A percentile compares a stretch with the other conserved stretches of the same genome.
Conservation (phyloP, 208 protist species). For the Crithidia sp. region DNA sequence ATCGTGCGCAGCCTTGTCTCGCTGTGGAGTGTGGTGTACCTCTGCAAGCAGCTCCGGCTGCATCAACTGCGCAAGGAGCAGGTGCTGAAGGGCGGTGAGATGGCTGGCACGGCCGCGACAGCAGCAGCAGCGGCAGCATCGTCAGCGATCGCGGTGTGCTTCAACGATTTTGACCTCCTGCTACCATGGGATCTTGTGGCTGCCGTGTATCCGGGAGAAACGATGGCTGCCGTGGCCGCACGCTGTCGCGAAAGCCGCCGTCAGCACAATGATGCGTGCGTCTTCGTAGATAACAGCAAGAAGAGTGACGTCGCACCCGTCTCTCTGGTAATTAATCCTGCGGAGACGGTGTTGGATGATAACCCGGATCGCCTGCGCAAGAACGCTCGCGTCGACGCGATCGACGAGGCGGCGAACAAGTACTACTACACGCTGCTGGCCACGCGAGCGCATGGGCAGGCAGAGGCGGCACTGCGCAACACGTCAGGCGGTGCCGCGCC, state of each 20-base stretch:
- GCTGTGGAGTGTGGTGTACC: slow-evolving; percentile 31
- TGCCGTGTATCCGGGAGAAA: neutral
- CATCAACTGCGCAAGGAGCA: slow-evolving; percentile 28
- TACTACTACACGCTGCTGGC: slow-evolving; percentile 61
- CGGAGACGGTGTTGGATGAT: slow-evolving; percentile 33
- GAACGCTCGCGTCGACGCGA: slow-evolving; percentile 70
- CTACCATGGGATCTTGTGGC: slow-evolving; percentile 28
- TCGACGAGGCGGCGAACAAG: slow-evolving; percentile 49
- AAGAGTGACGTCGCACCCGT: slow-evolving; percentile 6
- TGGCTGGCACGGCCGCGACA: neutral
- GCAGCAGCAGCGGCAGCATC: neutral
- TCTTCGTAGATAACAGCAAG: too few species aligned
- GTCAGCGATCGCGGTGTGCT: slow-evolving; percentile 31
- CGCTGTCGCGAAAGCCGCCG: neutral
- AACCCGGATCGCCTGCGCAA: slow-evolving; percentile 61
- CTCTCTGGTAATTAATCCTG: slow-evolving; percentile 64
- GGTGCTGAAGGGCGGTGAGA: slow-evolving; percentile 10
- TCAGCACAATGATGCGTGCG: too few species aligned
- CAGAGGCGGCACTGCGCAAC: neutral
- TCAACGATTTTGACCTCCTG: slow-evolving; percentile 52
- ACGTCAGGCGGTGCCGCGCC: neutral
- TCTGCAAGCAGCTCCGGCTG: slow-evolving; percentile 25
- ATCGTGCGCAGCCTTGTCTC: slow-evolving; percentile 18
- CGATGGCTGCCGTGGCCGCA: slow-evolving; percentile 11
- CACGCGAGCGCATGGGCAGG: slow-evolving; percentile 12